Conservation (phyloP, 306 rosid species). For the Ziziphus jujuba region DNA sequence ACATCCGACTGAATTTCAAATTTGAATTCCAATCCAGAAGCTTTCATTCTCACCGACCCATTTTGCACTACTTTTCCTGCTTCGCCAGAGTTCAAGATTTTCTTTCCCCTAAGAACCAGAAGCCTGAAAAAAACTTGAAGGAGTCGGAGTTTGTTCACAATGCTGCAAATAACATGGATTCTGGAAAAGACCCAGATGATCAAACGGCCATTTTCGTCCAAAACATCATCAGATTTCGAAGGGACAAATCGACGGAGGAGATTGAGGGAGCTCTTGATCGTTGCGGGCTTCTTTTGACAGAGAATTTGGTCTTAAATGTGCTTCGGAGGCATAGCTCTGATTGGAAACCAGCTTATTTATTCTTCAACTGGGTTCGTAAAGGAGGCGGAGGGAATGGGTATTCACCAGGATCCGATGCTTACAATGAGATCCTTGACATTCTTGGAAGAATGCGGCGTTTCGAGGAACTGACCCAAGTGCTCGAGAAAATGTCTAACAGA, state of each 20-base stretch:
- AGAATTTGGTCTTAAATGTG: conserved; percentile 56
- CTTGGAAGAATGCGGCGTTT: conserved; percentile 61
- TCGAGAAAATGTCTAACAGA: conserved; percentile 67
- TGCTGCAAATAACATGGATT: conserved; percentile 12
- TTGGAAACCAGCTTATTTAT: conserved; percentile 61
- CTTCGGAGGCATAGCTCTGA: conserved; percentile 64
- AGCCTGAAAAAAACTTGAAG: conserved; percentile 7
- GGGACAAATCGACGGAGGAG: conserved; percentile 51
- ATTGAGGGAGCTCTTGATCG: conserved; percentile 57
- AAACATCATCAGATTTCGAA: conserved; percentile 61
- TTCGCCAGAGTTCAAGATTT: background rate
- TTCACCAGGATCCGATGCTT: conserved; percentile 40
- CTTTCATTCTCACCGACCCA: background rate
- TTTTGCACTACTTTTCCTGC: conserved; percentile 3
- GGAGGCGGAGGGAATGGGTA: conserved; percentile 15
- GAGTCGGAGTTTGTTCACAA: conserved; percentile 23
- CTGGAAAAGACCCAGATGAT: conserved; percentile 17
- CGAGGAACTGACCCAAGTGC: conserved; percentile 53
- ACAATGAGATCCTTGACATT: conserved; percentile 57
- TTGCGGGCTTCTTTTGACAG: conserved; percentile 34
- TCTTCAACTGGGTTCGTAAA: conserved; percentile 68
- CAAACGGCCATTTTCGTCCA: conserved; percentile 41
- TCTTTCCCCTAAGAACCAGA: conserved; percentile 7
- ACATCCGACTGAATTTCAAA: conserved; percentile 20
- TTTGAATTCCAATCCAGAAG: conserved; percentile 7